Base-by-base conservation (phyloP, 495 filamentous ascomycete species). In the Podospora sp. region DNA sequence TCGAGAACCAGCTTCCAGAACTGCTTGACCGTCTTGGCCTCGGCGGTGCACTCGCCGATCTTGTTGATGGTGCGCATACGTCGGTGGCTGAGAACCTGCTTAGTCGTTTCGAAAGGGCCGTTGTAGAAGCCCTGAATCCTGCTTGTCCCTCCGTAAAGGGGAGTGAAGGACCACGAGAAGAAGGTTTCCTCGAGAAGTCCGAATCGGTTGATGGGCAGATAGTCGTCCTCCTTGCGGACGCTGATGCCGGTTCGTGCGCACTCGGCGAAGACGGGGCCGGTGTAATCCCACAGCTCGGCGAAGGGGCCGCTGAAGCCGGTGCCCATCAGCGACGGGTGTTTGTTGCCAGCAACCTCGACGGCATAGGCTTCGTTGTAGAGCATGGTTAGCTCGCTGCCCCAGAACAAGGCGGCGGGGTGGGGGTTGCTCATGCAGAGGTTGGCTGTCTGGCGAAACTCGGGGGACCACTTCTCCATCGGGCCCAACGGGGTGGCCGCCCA, bases 351-450 rank as follows among this genome's bases (percentile, higher is more conserved):
- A 1, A 76, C 60, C n/a, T 77, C 51, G 22, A 59, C 71, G 6
- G 75, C 64, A 29, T 73, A 77, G 0, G 76, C 75, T 25, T 76
- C 72, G 60, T 77, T 78, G 63, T 78, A 77, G 16, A 78, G 52
- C 49, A 77, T 67, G 18, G 67, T 71, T 83, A 76, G 71, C 71
- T 84, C 57, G 60, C 69, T 62, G 29, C 77, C 75, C 76, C 76
- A 77, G 35, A 75, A 81, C 49, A 73, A 36, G 0, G 88, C 87
- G 9, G 85, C 85, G 12, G 88, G 88, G 78, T 89, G 86, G 49
- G 88, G 88, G 67, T 83, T 86, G 9, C 82, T 84, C 88, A 90
- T 89, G 65, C 89, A 85, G 4, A 89, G 69, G 71, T 86, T 86
- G 56, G 84, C 85, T 80, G 87, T 87, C 35, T 84, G 79, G n/a